A percentile compares a stretch with the other conserved stretches of the same genome.
These are phyloP conservation scores for Populus alba DNA, from an alignment of 345 rosid species.

Conservation along the genomic window DNA sequence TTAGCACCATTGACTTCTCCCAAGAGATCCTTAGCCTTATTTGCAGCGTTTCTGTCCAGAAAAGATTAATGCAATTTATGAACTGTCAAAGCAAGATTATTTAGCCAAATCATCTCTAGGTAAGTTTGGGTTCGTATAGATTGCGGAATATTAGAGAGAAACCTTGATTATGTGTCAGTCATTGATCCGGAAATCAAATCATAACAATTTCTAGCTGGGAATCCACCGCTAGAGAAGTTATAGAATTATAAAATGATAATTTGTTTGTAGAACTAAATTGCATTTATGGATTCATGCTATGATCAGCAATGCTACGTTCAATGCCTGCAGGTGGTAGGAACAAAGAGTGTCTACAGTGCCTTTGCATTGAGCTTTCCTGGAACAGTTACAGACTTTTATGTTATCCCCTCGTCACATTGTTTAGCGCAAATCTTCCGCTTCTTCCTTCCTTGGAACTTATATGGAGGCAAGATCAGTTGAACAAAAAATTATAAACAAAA, in stretches of 20 bases:
- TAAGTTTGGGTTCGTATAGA: neutral
- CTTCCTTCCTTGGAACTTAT: too few species aligned
- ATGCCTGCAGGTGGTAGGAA: neutral
- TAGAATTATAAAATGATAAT: neutral
- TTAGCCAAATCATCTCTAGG: too few species aligned
- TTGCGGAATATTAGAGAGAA: too few species aligned
- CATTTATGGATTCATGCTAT: neutral
- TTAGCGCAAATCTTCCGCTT: too few species aligned
- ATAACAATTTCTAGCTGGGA: neutral
- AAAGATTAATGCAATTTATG: neutral
- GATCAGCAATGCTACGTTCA: neutral
- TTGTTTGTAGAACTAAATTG: neutral
- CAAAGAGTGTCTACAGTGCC: neutral
- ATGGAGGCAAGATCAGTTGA: too few species aligned
- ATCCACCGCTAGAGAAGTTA: neutral
- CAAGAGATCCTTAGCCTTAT: constrained; percentile 6
- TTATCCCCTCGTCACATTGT: too few species aligned
- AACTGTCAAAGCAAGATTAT: too few species aligned
- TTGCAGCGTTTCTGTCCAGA: constrained; percentile 8
- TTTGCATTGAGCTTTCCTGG: neutral
- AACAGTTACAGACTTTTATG: too few species aligned
- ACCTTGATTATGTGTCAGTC: too few species aligned
- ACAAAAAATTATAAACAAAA: too few species aligned
- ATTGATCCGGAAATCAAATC: too few species aligned
- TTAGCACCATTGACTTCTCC: constrained; percentile 9